Evolutionary conservation across 805 yeast genomes (phyloP).

Genomic region (Gaillardinia entomophila): DNA sequence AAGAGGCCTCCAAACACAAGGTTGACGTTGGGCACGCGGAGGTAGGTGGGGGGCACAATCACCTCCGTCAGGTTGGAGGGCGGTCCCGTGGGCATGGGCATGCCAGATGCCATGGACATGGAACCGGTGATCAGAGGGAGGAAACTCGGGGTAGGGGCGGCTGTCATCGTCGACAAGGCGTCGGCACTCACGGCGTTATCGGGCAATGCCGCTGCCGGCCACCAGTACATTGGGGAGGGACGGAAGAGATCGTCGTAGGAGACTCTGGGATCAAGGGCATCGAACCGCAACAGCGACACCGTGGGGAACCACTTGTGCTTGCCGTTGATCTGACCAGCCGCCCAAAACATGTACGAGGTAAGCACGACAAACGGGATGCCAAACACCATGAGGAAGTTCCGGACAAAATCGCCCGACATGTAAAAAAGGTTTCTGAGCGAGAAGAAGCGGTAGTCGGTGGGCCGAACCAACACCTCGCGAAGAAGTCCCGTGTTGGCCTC

Average conservation of each 20-base stretch:
- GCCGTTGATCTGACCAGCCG: conserved; percentile 12
- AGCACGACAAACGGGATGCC: conserved; percentile 41
- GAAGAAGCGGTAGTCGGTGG: neutral
- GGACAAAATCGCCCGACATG: conserved; percentile 27
- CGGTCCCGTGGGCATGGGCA: too few relatives aligned
- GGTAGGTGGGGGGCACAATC: neutral
- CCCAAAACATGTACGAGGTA: conserved; percentile 26
- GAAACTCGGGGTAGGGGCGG: too few relatives aligned
- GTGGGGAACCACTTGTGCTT: conserved; percentile 8
- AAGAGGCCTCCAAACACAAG: conserved; percentile 27
- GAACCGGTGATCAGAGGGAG: too few relatives aligned
- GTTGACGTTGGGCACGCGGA: conserved; percentile 9
- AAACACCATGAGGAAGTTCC: conserved; percentile 27
- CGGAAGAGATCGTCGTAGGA: conserved; percentile 18
- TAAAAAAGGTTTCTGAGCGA: conserved; percentile 14
- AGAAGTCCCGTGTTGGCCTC: conserved; percentile 2
- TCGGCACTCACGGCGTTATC: too few relatives aligned
- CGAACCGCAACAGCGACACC: conserved; percentile 7
- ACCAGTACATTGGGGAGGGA: conserved; percentile 4
- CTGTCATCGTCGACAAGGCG: too few relatives aligned
- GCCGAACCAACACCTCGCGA: too few relatives aligned
- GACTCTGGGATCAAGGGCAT: conserved; percentile 18
- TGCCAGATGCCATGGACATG: too few relatives aligned
- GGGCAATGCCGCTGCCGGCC: conserved; percentile 1
- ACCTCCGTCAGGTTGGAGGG: too few relatives aligned